Conservation (phyloP, 345 rosid species). For the Heritiera fomes region DNA sequence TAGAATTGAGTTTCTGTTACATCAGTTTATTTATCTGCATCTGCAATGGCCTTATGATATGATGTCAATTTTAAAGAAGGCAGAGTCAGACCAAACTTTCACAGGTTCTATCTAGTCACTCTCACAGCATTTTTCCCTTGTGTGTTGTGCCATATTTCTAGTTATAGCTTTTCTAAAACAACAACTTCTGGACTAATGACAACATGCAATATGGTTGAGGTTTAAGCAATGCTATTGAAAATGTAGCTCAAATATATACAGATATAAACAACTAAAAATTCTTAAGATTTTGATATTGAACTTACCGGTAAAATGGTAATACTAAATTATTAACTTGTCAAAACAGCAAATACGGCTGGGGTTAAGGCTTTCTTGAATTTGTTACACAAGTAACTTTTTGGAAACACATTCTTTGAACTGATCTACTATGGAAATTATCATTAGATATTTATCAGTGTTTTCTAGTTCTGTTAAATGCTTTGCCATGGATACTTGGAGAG, state of each 20-base stretch:
- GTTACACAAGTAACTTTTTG: background rate
- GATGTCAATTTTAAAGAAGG: background rate
- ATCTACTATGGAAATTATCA: background rate
- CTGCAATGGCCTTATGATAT: background rate
- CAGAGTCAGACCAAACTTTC: background rate
- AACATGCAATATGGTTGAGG: background rate
- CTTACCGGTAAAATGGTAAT: background rate
- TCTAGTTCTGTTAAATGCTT: background rate
- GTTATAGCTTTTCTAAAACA: background rate
- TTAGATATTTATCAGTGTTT: background rate
- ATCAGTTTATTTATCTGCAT: background rate
- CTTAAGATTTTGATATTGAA: background rate
- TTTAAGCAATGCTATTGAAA: background rate
- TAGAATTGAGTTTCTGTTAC: background rate
- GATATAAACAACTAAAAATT: background rate
- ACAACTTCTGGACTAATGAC: background rate
- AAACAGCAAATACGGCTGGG: slow-evolving; percentile 3
- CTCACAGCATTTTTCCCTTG: background rate
- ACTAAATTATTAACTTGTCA: background rate
- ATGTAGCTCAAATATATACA: background rate
- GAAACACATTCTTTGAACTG: slow-evolving; percentile 1
- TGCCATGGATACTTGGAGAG: background rate
- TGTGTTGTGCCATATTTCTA: background rate
- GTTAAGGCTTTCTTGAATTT: slow-evolving; percentile 5
- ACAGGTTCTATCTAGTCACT: background rate